Base-by-base conservation (phyloP, 139 green algal species). In the Chlorella ohadii region DNA sequence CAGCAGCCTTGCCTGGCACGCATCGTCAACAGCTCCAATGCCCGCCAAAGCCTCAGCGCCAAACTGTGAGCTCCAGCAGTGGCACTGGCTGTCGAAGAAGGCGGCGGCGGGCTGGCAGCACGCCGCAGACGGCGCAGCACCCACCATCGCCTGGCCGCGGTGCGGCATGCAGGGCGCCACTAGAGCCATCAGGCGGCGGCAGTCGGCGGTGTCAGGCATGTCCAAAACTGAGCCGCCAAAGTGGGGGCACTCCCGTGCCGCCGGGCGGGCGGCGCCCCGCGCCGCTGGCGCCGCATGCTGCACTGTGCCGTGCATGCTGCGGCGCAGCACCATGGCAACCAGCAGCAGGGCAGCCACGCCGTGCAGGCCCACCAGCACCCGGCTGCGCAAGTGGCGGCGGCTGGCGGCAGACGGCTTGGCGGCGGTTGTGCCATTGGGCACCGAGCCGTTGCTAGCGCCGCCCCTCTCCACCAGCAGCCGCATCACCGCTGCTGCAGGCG, bases 61-160 rank as follows among this genome's bases (percentile, higher is more conserved):
- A 82, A 82, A 82, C 36, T 82, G 76, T 63, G 39, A 75, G 78
- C 78, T 31, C 78, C 78, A 83, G 78, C 78, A 83, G 78, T 83
- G 78, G 78, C 78, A 83, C 7, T 36, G 63, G 19, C 63, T 31
- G 28, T 41, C 3, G 16, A 83, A 74, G 78, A 83, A 83, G n/a
- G 16, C 33, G 78, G 63, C 63, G 39, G 78, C 78, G 19, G 61
- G 44, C 17, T n/a, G 33, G 63, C 78, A 83, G 78, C 78, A 83
- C 1, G 19, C 67, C 27, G 67, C 19, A 51, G 64, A 71, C 7
- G 34, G 34, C 9, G 63, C 27, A 47, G 65, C 65, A 12, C 23
- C 16, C 31, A 13, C 15, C 3, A 70, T 9, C 6, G n/a, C n/a
- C n/a, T 68, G 63, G 25, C 31, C 13, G 13, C 28, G 55, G 59